A percentile compares a stretch with the other conserved stretches of the same genome.
phyloP scores from a whole-genome alignment of 495 filamentous ascomycete genomes.

The Penicillium coffeae region DNA sequence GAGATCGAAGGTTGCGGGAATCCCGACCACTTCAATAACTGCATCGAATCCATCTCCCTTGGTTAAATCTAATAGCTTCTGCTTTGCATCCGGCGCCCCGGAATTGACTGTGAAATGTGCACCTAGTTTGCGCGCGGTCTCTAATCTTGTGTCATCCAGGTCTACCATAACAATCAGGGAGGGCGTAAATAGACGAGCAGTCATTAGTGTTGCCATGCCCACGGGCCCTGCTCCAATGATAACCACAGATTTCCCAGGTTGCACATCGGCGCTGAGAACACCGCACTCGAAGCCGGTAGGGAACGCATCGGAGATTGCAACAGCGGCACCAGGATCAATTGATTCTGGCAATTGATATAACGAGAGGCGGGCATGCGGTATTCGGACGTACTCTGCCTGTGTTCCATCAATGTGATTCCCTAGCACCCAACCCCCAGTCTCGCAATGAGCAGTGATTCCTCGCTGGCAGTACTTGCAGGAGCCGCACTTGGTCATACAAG shows the following conservation, averaged over 20 bases:
- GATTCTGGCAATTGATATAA: constrained; percentile 34
- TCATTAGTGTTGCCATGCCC: constrained; percentile 45
- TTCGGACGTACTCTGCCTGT: constrained; percentile 48
- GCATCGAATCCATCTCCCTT: constrained; percentile 46
- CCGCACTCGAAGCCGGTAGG: constrained; percentile 50
- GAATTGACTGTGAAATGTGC: constrained; percentile 39
- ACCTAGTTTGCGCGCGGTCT: constrained; percentile 39
- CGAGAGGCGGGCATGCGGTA: constrained; percentile 42
- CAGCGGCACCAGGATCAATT: constrained; percentile 32
- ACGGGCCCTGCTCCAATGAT: constrained; percentile 52
- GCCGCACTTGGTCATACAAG: constrained; percentile 38
- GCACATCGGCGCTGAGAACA: constrained; percentile 40
- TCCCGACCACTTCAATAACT: constrained; percentile 54
- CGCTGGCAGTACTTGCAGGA: constrained; percentile 37
- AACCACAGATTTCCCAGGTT: constrained; percentile 40
- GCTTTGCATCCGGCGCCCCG: constrained; percentile 20
- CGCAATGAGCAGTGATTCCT: constrained; percentile 37
- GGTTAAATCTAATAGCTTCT: constrained; percentile 33
- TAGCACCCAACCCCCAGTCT: constrained; percentile 37
- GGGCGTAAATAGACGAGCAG: constrained; percentile 44
- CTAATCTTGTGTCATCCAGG: constrained; percentile 37
- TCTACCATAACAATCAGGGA: constrained; percentile 43
- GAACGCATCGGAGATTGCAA: constrained; percentile 46
- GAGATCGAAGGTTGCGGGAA: constrained; percentile 42
- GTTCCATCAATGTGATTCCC: constrained; percentile 45